These are phyloP conservation scores for Agrostemma githago DNA, from an alignment of 148 eudicot species.

Conservation along the genomic window DNA sequence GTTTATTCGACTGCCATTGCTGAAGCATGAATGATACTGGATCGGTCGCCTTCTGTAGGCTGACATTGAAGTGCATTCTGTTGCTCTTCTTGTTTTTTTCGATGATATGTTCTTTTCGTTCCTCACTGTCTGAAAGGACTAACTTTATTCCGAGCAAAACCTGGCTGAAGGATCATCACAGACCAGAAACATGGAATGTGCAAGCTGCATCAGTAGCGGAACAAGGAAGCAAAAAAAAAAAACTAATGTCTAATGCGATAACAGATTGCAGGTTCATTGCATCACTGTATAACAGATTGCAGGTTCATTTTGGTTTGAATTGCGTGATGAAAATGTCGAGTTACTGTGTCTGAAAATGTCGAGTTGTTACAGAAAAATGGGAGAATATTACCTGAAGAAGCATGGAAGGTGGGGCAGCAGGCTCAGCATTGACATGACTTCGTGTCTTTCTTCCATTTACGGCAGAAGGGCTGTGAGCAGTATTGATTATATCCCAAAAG, in stretches of 20 bases:
- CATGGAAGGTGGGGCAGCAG: conserved; percentile 61
- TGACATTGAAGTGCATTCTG: not conserved
- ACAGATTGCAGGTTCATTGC: not conserved
- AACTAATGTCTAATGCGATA: conserved; percentile 10
- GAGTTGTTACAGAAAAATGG: not conserved
- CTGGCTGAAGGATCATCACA: conserved; percentile 69
- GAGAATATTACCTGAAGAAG: conserved; percentile 67
- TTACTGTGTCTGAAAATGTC: not conserved
- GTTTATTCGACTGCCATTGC: not conserved
- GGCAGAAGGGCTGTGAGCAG: conserved; percentile 79
- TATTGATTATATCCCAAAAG: conserved; percentile 86
- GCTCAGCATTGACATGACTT: conserved; percentile 50
- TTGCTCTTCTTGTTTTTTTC: not conserved
- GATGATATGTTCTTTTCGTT: not conserved
- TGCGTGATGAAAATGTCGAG: not conserved
- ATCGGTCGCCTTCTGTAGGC: not conserved
- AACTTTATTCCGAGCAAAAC: conserved; percentile 57
- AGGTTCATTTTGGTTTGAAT: not conserved
- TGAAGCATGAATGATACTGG: not conserved
- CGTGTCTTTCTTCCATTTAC: conserved; percentile 66
- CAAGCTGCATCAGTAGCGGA: conserved; percentile 53
- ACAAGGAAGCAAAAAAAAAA: conserved; percentile 14
- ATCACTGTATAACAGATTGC: not conserved
- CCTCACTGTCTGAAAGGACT: conserved; percentile 29
- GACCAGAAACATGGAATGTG: conserved; percentile 55